Evolutionary conservation across 2,329 filamentous ascomycete species (phyloP), one percentile per base, ranked within the genome.

Genomic region (Kalaharituber pfeilii): DNA sequence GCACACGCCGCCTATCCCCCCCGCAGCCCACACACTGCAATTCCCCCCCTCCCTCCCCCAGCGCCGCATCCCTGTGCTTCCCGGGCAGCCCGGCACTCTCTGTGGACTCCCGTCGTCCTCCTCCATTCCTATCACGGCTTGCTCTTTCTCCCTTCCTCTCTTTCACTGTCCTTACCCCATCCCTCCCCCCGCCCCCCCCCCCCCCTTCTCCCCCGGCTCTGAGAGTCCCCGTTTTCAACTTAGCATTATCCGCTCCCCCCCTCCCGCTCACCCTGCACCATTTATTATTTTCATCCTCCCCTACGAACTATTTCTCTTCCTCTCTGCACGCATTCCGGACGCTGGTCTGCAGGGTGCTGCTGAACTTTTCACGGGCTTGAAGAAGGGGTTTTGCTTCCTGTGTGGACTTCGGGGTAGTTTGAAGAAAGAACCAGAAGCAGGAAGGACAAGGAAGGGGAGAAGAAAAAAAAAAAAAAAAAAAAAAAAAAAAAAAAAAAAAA

Each of bases 101-200:
- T 51, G 96, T 77, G 56, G 84, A 73, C 29, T 52, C 51, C 15
- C 63, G n/a, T n/a, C 51, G 18, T 59, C 54, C 61, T 62, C 27
- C 4, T 36, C 39, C 63, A 75, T 67, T 60, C 74, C 71, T 26
- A 69, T 68, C 5, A 70, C 57, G 27, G 63, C 61, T 50, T 42
- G 18, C 67, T 63, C 33, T 68, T 26, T 4, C 64, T 65, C 49
- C 67, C 67, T 33, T 66, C 67, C 53, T 53, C 25, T 49, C 49
- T 44, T 11, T 50, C 26, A 51, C 49, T 44, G 49, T 54, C 57
- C 28, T 50, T 53, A 52, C 52, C 55, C 26, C 25, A 49, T 49
- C 52, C 51, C 57, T 52, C 33, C 33, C 51, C 51, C 54, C 49
- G 39, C 57, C 47, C 42, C 47, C 55, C 55, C 47, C 50, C 29